phyloP scores from a whole-genome alignment of 805 yeast species.

The Vanderwaltozyma tropicalis region DNA sequence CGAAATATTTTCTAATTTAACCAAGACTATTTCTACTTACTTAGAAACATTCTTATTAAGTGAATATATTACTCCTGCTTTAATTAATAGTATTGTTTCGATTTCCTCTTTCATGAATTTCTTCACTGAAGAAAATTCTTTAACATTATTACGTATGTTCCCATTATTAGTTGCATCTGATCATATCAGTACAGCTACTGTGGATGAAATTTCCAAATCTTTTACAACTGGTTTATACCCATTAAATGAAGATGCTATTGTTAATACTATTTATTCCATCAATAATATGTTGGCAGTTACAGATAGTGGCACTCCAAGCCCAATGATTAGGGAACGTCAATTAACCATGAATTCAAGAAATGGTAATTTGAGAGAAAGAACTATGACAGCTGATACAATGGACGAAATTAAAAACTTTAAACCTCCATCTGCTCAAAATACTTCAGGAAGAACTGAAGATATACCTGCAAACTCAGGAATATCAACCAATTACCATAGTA shows the following conservation, averaged over 20 bases:
- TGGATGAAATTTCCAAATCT: slow-evolving; percentile 42
- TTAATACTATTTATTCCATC: slow-evolving; percentile 74
- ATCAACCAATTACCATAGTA: slow-evolving; percentile 11
- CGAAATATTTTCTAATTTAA: slow-evolving; percentile 34
- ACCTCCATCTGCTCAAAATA: neutral
- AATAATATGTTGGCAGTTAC: slow-evolving; percentile 60
- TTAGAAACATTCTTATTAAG: slow-evolving; percentile 39
- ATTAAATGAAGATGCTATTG: slow-evolving; percentile 70
- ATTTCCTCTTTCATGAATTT: slow-evolving; percentile 46
- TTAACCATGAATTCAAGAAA: slow-evolving; percentile 18
- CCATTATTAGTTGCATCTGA: slow-evolving; percentile 51
- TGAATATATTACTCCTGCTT: slow-evolving; percentile 10
- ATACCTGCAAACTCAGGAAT: neutral
- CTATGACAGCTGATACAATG: slow-evolving; percentile 11
- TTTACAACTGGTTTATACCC: slow-evolving; percentile 59
- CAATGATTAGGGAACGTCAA: slow-evolving; percentile 28
- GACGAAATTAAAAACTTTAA: slow-evolving; percentile 9
- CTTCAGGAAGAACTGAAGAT: neutral
- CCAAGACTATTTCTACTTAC: slow-evolving; percentile 39
- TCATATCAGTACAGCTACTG: slow-evolving; percentile 36
- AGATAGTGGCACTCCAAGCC: slow-evolving; percentile 32
- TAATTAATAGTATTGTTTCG: slow-evolving; percentile 35
- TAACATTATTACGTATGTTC: slow-evolving; percentile 31
- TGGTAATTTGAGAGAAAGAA: slow-evolving; percentile 6
- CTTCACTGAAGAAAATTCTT: slow-evolving; percentile 25